These are phyloP conservation scores for Williopsis jadinii DNA, from an alignment of 1,139 yeast genomes.

Conservation along the genomic window DNA sequence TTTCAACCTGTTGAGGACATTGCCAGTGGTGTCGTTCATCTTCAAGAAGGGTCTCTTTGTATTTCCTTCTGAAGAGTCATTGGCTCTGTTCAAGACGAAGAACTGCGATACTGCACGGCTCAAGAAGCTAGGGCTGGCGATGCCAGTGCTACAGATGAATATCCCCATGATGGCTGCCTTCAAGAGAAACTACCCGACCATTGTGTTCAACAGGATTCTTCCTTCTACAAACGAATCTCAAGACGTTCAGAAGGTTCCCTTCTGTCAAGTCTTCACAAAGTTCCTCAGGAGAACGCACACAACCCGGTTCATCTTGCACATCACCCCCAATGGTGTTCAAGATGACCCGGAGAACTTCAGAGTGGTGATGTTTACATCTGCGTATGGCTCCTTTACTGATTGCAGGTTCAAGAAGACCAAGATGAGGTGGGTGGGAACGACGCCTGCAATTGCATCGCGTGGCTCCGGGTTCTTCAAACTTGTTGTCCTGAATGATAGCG, in stretches of 20 bases:
- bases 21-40: conserved; percentile 25
- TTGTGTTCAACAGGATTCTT: conserved; percentile 24
- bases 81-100: conserved; percentile 20
- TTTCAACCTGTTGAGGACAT: conserved; percentile 21
- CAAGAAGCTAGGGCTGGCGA: conserved; percentile 21
- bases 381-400: conserved; percentile 17
- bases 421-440: conserved; percentile 21
- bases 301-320: conserved; percentile 14
- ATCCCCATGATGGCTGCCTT: conserved; percentile 24
- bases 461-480: conserved; percentile 18
- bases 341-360: conserved; percentile 11
- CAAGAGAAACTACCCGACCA: conserved; percentile 21
- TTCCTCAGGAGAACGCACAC: conserved; percentile 11
- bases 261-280: conserved; percentile 18
- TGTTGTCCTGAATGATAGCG: conserved; percentile 25
- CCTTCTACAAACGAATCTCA: conserved; percentile 9
- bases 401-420: conserved; percentile 14
- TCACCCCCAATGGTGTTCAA: conserved; percentile 16
- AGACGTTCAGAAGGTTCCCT: conserved; percentile 10
- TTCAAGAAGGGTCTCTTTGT: conserved; percentile 26
- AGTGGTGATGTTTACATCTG: conserved; percentile 14
- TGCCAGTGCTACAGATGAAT: conserved; percentile 28
- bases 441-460: conserved; percentile 11
- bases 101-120: conserved; percentile 20
- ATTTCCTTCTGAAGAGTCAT: conserved; percentile 27